Conservation (phyloP, 179 eudicot genomes). For the Nepenthes alata region DNA sequence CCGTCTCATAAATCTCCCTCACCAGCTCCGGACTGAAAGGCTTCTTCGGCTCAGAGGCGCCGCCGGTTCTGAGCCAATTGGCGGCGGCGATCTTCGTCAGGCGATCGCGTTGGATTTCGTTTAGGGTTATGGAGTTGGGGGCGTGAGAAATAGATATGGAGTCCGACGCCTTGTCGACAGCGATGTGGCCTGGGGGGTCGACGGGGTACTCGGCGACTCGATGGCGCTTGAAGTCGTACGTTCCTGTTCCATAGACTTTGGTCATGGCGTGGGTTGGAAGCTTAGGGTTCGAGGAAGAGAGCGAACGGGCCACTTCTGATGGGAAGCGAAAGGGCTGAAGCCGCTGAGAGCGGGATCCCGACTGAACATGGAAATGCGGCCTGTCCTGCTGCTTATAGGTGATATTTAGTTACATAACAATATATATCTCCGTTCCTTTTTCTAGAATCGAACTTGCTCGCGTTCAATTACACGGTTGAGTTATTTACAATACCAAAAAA, state of each 20-base stretch:
- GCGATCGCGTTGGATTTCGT: slow-evolving; percentile 69
- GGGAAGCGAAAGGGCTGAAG: no score
- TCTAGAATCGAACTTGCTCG: no score
- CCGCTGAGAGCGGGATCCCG: no score
- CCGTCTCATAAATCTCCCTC: slow-evolving; percentile 65
- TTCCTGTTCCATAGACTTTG: slow-evolving; percentile 74
- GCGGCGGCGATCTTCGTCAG: slow-evolving; percentile 61
- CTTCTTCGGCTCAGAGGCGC: slow-evolving; percentile 14
- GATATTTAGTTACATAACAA: no score
- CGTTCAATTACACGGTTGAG: no score
- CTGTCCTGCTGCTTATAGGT: no score
- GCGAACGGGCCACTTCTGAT: no score
- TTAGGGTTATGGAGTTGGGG: slow-evolving; percentile 62
- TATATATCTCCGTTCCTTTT: no score
- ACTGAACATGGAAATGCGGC: no score
- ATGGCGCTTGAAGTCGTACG: slow-evolving; percentile 79
- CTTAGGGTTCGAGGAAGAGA: no score
- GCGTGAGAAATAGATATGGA: slow-evolving; percentile 36
- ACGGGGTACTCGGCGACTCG: slow-evolving; percentile 89
- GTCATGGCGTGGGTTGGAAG: slow-evolving; percentile 28
- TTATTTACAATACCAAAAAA: no score
- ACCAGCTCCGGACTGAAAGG: slow-evolving; percentile 57
- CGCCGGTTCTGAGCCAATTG: slow-evolving; percentile 37
- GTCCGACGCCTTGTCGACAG: slow-evolving; percentile 38
- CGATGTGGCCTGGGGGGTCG: slow-evolving; percentile 8